Evolutionary conservation across 2,329 filamentous ascomycete species (phyloP).

Genomic region (Berkeleyomyces rouxiae): DNA sequence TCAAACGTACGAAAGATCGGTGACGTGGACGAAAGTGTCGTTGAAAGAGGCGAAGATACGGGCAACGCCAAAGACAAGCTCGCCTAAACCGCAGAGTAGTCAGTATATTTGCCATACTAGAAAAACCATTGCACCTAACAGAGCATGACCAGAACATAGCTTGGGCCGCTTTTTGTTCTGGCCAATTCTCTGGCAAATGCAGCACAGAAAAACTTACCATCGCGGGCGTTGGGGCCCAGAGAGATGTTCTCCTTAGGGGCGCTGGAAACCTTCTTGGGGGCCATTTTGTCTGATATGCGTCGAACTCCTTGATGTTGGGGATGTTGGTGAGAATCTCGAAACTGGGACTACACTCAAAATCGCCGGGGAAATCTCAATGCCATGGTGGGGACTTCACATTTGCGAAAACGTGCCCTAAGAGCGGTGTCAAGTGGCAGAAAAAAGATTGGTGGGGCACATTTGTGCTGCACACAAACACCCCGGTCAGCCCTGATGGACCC

Average conservation of each 20-base stretch:
- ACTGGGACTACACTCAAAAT: conserved; percentile 4
- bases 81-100: conserved; percentile 38
- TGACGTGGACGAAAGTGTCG: conserved; percentile 94
- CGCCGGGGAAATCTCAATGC: conserved; percentile 10
- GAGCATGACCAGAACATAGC: background rate
- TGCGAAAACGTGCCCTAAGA: conserved; percentile 11
- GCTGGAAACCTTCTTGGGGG: conserved; percentile 79
- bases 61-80: conserved; percentile 95
- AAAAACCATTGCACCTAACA: background rate
- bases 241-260: conserved; percentile 94
- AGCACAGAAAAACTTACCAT: conserved; percentile 46
- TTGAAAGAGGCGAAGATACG: conserved; percentile 95
- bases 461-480: conserved; percentile 11
- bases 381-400: conserved; percentile 7
- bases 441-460: conserved; percentile 7
- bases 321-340: conserved; percentile 13
- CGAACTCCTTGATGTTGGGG: conserved; percentile 15
- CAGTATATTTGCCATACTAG: conserved; percentile 12
- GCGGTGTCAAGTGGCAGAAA: conserved; percentile 27
- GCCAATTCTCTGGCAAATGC: background rate
- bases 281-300: conserved; percentile 47
- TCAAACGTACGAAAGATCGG: conserved; percentile 74
- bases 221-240: conserved; percentile 88
- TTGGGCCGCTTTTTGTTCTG: background rate
- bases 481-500: conserved; percentile 12